Base-by-base conservation (phyloP, 2,329 filamentous ascomycete species). In the Sporothrix luriei region DNA sequence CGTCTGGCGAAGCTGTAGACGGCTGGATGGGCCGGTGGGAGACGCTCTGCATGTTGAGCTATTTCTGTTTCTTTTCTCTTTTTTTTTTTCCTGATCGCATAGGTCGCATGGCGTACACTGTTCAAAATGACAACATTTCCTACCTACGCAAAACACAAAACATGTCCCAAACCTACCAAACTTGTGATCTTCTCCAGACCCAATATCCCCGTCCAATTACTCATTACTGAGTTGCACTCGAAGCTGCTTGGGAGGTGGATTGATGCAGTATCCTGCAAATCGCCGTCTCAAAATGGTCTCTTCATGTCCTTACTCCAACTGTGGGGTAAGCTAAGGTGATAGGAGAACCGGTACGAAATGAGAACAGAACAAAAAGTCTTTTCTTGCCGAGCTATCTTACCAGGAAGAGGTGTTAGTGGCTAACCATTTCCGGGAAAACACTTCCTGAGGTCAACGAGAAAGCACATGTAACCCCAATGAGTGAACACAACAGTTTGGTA, bases 1-100 rank as follows among this genome's bases (percentile, higher is more conserved):
- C 71, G 77, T 16, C 43, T 78, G 71, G 75, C 76, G 3, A 75
- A 71, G 66, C 70, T 77, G 16, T 78, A 70, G 16, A 13, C 16
- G 26, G 40, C 3, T n/a, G 33, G 48, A 19, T 43, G 38, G 33
- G 1, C n/a, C 38, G 19, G 7, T 43, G 55, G 33, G 33, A 14
- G 33, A 43, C 29, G 14, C 19, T 43, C 33, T 61, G 55, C 43
- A 61, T n/a, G 43, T 40, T 40, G 55, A 24, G 43, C 33, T 46
- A 29, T n/a, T 57, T 67, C 48, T 19, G 6, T 1, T 33, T 4
- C 1, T 33, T 33, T 33, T 33, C 6, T 64, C n/a, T 33, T 29
- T 11, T 65, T 65, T 48, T 4, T 11, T 54, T 51, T 49, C 26
- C 51, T 49, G 26, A 33, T 65, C 24, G 33, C 55, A 61, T 61